Percentiles rank a stretch among this genome's conserved stretches.
Evolutionary conservation across 805 yeast species (phyloP).

Genomic region (Ogataea minuta): DNA sequence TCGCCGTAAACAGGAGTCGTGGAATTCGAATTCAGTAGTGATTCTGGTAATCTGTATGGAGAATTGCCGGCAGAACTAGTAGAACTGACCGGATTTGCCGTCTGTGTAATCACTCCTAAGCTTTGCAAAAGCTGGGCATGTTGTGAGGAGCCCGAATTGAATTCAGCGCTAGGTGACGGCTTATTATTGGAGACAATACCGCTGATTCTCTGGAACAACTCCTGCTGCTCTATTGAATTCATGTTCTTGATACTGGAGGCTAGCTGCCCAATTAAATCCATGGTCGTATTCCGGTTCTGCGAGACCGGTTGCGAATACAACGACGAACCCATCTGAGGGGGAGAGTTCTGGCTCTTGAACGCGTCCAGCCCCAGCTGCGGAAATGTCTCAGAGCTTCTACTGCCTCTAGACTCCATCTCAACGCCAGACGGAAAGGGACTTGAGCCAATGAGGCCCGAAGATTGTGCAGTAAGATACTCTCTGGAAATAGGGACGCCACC

Average conservation of each 20-base stretch:
- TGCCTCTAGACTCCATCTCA: constrained; percentile 4
- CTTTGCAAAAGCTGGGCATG: too few relatives aligned
- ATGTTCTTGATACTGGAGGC: constrained; percentile 24
- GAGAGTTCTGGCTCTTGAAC: constrained; percentile 4
- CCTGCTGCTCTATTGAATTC: constrained; percentile 27
- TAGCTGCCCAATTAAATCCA: constrained; percentile 27
- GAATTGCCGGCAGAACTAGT: not conserved
- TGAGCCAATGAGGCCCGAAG: constrained; percentile 10
- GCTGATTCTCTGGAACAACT: constrained; percentile 20
- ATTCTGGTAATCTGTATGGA: too few relatives aligned
- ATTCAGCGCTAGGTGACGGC: not conserved
- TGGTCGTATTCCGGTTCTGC: constrained; percentile 14
- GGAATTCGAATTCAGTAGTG: too few relatives aligned
- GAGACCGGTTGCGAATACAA: not conserved
- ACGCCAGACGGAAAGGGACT: not conserved
- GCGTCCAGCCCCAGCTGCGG: constrained; percentile 13
- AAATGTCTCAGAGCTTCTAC: constrained; percentile 7
- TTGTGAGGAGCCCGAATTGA: not conserved
- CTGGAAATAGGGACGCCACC: constrained; percentile 45
- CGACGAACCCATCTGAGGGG: constrained; percentile 1
- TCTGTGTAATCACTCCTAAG: too few relatives aligned
- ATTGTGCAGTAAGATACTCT: constrained; percentile 18
- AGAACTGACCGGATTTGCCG: not conserved
- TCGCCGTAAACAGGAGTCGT: not conserved
- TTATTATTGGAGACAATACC: constrained; percentile 8